These are phyloP conservation scores for Akanthomyces uredinophilus DNA, from an alignment of 2,329 filamentous ascomycete genomes.

Conservation along the genomic window DNA sequence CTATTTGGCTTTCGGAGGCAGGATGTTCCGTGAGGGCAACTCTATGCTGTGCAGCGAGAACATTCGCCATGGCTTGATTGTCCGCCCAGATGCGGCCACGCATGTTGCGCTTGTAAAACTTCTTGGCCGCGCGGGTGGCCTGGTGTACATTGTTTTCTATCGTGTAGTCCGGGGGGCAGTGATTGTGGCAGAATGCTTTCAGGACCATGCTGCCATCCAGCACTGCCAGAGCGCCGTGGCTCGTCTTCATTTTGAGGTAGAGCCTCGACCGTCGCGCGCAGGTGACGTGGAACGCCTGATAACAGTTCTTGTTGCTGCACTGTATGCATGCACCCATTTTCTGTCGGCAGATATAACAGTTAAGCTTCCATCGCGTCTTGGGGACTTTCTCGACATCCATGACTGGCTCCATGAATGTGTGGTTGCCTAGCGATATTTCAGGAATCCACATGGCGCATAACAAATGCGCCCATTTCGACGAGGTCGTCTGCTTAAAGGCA, in stretches of 20 bases:
- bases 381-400: conserved; percentile 98
- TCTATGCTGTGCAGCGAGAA: conserved; percentile 68
- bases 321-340: conserved; percentile 98
- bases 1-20: conserved; percentile 76
- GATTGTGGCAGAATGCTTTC: conserved; percentile 94
- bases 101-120: conserved; percentile 87
- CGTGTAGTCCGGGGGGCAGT: conserved; percentile 84
- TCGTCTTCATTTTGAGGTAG: conserved; percentile 95
- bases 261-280: conserved; percentile 84
- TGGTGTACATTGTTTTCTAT: conserved; percentile 77
- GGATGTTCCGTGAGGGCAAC: conserved; percentile 62
- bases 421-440: conserved; percentile 90
- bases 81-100: conserved; percentile 87
- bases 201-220: conserved; percentile 75
- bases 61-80: conserved; percentile 76
- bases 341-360: conserved; percentile 95
- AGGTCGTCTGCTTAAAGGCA: conserved; percentile 96
- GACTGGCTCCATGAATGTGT: conserved; percentile 96
- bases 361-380: conserved; percentile 86
- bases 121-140: conserved; percentile 77
- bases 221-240: conserved; percentile 69
- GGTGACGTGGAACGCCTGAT: conserved; percentile 94
- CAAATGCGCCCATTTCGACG: conserved; percentile 93
- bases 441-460: conserved; percentile 98
- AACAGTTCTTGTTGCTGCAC: conserved; percentile 96